Percentiles rank a stretch among this genome's conserved stretches.
Conservation (phyloP, 2,329 filamentous ascomycete species). For the Domatiomyces catenatus region DNA sequence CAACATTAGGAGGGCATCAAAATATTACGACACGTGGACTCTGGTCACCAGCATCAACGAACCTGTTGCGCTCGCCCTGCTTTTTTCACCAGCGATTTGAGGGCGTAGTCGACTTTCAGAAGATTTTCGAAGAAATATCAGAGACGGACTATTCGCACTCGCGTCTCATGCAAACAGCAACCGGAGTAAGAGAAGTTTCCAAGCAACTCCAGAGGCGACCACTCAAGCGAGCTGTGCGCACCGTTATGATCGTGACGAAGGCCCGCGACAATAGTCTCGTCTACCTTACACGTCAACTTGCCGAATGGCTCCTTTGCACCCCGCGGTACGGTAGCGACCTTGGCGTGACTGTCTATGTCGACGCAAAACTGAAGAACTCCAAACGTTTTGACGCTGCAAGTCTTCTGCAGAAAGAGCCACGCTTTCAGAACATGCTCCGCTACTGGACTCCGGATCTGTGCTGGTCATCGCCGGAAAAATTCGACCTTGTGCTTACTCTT, state of each 20-base stretch:
- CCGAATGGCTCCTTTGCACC: constrained; percentile 74
- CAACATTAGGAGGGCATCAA: constrained; percentile 39
- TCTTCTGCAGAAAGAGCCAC: constrained; percentile 56
- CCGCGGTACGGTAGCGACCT: constrained; percentile 76
- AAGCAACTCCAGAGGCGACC: constrained; percentile 86
- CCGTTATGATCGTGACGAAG: constrained; percentile 97
- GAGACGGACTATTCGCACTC: constrained; percentile 86
- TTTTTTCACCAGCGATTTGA: constrained; percentile 98
- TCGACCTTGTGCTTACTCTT: constrained; percentile 84
- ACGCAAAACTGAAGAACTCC: constrained; percentile 77
- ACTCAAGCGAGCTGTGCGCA: constrained; percentile 79
- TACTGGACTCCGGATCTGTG: constrained; percentile 97
- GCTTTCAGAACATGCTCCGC: constrained; percentile 68
- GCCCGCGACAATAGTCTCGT: constrained; percentile 90
- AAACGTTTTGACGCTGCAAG: constrained; percentile 70
- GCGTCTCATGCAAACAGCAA: constrained; percentile 84
- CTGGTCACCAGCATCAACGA: constrained; percentile 30
- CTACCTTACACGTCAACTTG: constrained; percentile 69
- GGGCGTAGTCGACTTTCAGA: constrained; percentile 86
- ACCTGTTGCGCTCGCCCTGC: constrained; percentile 77
- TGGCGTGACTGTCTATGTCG: constrained; percentile 97
- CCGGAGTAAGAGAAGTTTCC: constrained; percentile 84
- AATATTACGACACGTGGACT: constrained; percentile 29
- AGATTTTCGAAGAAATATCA: constrained; percentile 84
- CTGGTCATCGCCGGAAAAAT: constrained; percentile 84